Evolutionary conservation across 2,329 filamentous ascomycete genomes (phyloP), one percentile per base, ranked within the genome.

Genomic region (Ramularia endophylla): DNA sequence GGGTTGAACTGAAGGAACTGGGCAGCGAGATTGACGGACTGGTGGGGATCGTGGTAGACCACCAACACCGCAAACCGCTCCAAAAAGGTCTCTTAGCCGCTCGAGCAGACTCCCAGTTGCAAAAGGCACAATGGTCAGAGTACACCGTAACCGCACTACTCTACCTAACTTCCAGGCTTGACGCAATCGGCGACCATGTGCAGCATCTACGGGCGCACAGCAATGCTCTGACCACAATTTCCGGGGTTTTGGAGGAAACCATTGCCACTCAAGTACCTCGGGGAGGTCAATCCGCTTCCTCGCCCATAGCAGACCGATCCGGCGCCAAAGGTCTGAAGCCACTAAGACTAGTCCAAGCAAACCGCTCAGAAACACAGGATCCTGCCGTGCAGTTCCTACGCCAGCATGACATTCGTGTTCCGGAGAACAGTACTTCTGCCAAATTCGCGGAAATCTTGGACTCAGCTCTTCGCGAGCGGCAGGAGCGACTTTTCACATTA

Each of bases 1-100:
- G 81, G 52, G 73, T 75, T 22, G 83, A 86, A 54, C 67, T 87
- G 1, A 80, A 85, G 50, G 83, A 80, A 4, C 66, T 87, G 3
- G 81, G 83, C 51, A 68, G 79, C 0, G 83, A 87, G 56, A 80
- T 87, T 29, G 65, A 82, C 0, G 77, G 81, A 0, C 78, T 87
- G 2, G 76, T 81, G 5, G 77, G 83, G 47, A 86, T 87, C 77
- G 78, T 81, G 0, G 71, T 81, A 1, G 80, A 85, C 50, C 76
- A 83, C 52, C 78, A 84, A 55, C 74, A 81, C 50, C 68, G 83
- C 4, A 73, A 78, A 44, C 81, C 82, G 0, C 77, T 81, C 1
- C 62, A 77, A 5, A 59, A 64, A 8, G 54, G 57, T 17, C 60
- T 66, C 40, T 51, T 63, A 16, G 55, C 62, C 8, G 60, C 59